These are phyloP conservation scores for Xylaria arbuscula DNA, from an alignment of 2,329 filamentous ascomycete genomes.

Conservation along the genomic window DNA sequence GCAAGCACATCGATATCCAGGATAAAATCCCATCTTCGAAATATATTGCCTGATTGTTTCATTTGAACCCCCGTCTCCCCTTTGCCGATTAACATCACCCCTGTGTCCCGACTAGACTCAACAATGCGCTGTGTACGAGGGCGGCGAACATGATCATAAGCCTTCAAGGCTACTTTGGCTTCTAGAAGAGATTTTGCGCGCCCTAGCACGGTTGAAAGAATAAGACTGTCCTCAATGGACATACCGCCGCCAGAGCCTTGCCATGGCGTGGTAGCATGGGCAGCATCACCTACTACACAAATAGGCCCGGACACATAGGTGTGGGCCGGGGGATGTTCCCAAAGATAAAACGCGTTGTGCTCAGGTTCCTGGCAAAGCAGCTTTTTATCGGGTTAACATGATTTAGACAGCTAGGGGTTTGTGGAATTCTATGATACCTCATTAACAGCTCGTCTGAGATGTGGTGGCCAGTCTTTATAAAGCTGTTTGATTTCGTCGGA, in stretches of 20 bases:
- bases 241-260: constrained; percentile 42
- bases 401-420: background rate
- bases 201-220: constrained; percentile 40
- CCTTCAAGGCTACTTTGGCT: constrained; percentile 35
- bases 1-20: constrained; percentile 39
- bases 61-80: constrained; percentile 23
- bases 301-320: constrained; percentile 41
- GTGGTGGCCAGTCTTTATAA: constrained; percentile 38
- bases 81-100: constrained; percentile 30
- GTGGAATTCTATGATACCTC: constrained; percentile 33
- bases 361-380: constrained; percentile 41
- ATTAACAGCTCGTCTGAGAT: constrained; percentile 40
- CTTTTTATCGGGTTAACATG: constrained; percentile 18
- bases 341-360: constrained; percentile 42
- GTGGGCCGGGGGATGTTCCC: constrained; percentile 40
- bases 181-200: constrained; percentile 28
- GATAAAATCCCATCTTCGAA: constrained; percentile 42
- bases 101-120: constrained; percentile 38
- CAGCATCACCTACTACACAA: constrained; percentile 40
- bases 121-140: constrained; percentile 42
- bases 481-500: constrained; percentile 40
- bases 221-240: constrained; percentile 42
- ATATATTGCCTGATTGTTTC: constrained; percentile 16
- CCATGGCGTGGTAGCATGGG: constrained; percentile 41
- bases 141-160: constrained; percentile 39